Conservation (phyloP, 2,329 filamentous ascomycete species). For the Talaromyces sp. region DNA sequence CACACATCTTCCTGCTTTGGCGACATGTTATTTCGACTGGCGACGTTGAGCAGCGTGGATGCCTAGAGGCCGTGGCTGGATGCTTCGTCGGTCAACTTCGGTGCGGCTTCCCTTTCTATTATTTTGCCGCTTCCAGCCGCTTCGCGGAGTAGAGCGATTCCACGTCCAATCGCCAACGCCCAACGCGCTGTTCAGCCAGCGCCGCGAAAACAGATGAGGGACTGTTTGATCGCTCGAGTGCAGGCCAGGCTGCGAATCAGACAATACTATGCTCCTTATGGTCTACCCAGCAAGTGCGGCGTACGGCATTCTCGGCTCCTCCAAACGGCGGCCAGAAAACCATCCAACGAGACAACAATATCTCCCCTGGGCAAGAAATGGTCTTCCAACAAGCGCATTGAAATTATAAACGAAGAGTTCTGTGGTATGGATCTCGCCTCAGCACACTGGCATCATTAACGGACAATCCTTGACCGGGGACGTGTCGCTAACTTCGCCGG, state of each 20-base stretch:
- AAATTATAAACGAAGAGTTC: conserved; percentile 27
- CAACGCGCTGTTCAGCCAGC: background rate
- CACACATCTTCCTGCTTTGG: background rate
- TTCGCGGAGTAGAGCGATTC: background rate
- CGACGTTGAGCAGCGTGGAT: background rate
- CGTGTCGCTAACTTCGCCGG: background rate
- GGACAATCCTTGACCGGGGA: background rate
- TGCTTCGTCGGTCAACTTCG: background rate
- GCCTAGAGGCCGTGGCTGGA: background rate
- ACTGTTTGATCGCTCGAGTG: background rate
- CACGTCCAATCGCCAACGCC: background rate
- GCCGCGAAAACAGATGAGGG: background rate
- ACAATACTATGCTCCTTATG: background rate
- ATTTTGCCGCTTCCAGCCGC: background rate
- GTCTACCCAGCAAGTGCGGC: background rate
- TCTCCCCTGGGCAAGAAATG: background rate
- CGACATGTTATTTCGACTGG: background rate
- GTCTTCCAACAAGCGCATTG: conserved; percentile 2
- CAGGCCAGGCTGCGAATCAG: background rate
- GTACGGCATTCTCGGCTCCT: background rate
- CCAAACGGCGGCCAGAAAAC: background rate
- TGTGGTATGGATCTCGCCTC: conserved; percentile 23
- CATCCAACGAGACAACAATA: background rate
- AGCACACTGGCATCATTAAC: background rate
- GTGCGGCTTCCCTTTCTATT: background rate